Evolutionary conservation across 169 alveolate genomes (phyloP), one percentile per base, ranked within the genome.

Genomic region (Plasmodium fragile): DNA sequence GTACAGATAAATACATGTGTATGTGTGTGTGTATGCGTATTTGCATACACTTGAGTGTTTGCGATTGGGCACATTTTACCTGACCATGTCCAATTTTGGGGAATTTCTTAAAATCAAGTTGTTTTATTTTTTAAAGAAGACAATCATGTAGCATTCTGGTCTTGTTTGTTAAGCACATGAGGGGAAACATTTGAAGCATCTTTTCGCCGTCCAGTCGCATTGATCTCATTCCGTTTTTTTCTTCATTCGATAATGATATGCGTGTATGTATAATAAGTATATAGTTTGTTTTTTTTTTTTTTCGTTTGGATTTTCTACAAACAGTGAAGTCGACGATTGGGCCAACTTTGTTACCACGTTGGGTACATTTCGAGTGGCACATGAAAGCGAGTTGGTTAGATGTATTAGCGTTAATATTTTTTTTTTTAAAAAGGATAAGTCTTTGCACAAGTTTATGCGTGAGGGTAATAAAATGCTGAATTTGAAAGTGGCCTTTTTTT

Each of bases 401-500:
- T 65, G 18, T 65, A 65, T 22, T 5, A 4, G 6, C 36, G 75
- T 65, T 65, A 59, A 4, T 65, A 22, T 65, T 65, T 65, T 25
- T 65, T 59, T 65, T 65, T 65, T 65, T 4, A 22, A 28, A 65
- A 65, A 65, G 41, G 75, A 22, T 25, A 25, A 36, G n/a, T 7
- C 36, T 65, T 16, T 65, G 75, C 7, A 65, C 36, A 65, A 36
- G 75, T 28, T 65, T 16, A 6, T 22, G 6, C 5, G 34, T 65
- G n/a, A 13, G 90, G 41, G 59, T 10, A 11, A 53, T 10, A 70
- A 65, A 82, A 82, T 53, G 92, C 18, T 39, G 36, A 69, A n/a
- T 11, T 18, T 30, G 16, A 82, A 82, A 39, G 69, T 70, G 45
- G 18, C 53, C 34, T 39, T 36, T 82, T 82, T 70, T 82, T 82